Evolutionary conservation across 2,329 filamentous ascomycete species (phyloP).

Genomic region (Talaromyces sp.): DNA sequence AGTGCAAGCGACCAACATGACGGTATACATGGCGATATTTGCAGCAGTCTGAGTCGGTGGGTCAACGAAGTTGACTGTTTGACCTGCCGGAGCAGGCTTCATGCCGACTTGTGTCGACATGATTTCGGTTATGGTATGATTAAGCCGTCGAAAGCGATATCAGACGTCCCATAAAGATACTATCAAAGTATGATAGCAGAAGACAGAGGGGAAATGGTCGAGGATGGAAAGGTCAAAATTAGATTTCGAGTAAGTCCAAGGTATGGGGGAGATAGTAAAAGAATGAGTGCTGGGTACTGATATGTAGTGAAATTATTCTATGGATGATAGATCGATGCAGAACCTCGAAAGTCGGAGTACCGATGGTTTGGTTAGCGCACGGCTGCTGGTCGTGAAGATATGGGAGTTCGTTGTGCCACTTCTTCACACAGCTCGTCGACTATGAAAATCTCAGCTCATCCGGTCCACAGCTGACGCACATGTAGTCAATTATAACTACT

Average conservation of each 20-base stretch:
- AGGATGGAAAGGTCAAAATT: not conserved
- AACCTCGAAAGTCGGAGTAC: not conserved
- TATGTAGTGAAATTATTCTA: not conserved
- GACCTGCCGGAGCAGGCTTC: conserved; percentile 3
- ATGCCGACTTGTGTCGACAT: not conserved
- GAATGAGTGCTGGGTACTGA: not conserved
- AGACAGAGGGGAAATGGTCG: not conserved
- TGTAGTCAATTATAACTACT: not conserved
- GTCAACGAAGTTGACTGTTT: conserved; percentile 1
- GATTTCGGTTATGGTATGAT: not conserved
- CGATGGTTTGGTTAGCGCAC: not conserved
- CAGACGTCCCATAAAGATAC: not conserved
- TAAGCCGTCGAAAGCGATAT: not conserved
- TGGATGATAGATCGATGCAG: not conserved
- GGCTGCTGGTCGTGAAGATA: not conserved
- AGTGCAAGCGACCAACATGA: not conserved
- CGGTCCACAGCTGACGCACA: not conserved
- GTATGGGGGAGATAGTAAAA: not conserved
- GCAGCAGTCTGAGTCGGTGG: not conserved
- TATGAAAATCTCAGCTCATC: not conserved
- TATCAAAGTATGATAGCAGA: not conserved
- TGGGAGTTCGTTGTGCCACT: not conserved
- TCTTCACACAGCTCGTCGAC: not conserved
- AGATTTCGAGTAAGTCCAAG: not conserved
- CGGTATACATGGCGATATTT: conserved; percentile 9